Base-by-base conservation (phyloP, 2,329 filamentous ascomycete species). In the Cladosporium sp. region DNA sequence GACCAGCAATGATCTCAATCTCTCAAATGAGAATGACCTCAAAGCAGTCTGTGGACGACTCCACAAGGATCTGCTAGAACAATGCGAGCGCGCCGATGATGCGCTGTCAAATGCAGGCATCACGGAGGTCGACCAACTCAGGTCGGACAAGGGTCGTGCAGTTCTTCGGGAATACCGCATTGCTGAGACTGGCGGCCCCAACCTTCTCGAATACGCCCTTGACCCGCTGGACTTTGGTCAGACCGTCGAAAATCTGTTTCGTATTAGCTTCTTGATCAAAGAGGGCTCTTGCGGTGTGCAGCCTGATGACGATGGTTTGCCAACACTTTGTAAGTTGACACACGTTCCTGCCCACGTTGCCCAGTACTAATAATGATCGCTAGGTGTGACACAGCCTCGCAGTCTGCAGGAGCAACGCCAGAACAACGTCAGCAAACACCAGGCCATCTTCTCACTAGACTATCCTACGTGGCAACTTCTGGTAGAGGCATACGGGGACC, bases 161-260 rank as follows among this genome's bases (percentile, higher is more conserved):
- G 15, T 59, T 15, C 87, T 92, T 80, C 82, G 84, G 38, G 79
- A 83, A 57, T 76, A 88, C 66, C 83, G 86, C 2, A 77, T 96
- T 14, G 82, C 85, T 12, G 79, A 81, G 17, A 85, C 86, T 2
- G 87, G 86, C 1, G 89, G 90, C 15, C 83, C 96, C 3, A 85
- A 89, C 51, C 75, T 97, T 12, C 88, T 97, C 72, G 86, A 88
- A 55, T 97, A 97, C 66, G 90, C 92, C 40, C 83, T 97, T 63
- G 96, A 99, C 66, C 94, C 94, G 0, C 78, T 78, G 39, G 96
- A 91, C 0, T 99, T 97, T 68, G 90, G 90, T 0, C 94, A 99
- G 74, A 96, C 92, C 0, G 87, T 99, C 6, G 94, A 99, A 72
- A 99, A 99, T 67, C 80, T 99, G 67, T 99, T 99, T 74, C 97